Base-by-base conservation (phyloP, 352 stramenopile species). In the Nothophytophthora sp. region DNA sequence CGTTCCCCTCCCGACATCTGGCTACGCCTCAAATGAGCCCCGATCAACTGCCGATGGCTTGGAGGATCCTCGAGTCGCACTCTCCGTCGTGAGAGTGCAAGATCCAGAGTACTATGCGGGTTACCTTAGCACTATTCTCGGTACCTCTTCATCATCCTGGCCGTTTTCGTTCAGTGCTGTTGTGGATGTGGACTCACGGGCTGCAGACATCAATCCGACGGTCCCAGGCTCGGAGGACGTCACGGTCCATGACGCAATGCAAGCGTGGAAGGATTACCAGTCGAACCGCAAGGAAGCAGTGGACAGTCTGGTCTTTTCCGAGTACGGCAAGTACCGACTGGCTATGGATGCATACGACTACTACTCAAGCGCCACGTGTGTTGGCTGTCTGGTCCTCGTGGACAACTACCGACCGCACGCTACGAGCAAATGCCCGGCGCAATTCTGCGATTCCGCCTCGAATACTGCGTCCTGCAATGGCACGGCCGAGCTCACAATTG, bases 201-300 rank as follows among this genome's bases (percentile, higher is more conserved):
- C 41, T 1, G 38, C 51, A 18, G 47, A 50, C 30, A 44, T 67
- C 8, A 47, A 18, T 4, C 41, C 58, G 5, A 18, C 60, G 3
- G 44, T 76, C 16, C n/a, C 20, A 0, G 27, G n/a, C 8, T 43
- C 23, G 2, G 15, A 42, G 4, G 25, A 55, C 16, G 34, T 33
- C 12, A 15, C 43, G 4, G 39, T 44, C 3, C 23, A 58, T 15
- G 27, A 46, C 8, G 20, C 51, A 16, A 38, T 53, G 1, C 70
- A 64, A 38, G 59, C 62, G n/a, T 90, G 80, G 76, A 70, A 56
- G 13, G 65, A 81, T 15, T 90, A 85, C 57, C 73, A 88, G 35
- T 24, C 47, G 13, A 35, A 75, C 49, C 58, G 63, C 23, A 20
- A 64, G 7, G 43, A 46, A 2, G 60, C 67, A 30, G 65, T 90